Percentiles rank a stretch among this genome's conserved stretches.
Conservation (phyloP, 805 yeast species). For the Wickerhamiella sergipiensis region DNA sequence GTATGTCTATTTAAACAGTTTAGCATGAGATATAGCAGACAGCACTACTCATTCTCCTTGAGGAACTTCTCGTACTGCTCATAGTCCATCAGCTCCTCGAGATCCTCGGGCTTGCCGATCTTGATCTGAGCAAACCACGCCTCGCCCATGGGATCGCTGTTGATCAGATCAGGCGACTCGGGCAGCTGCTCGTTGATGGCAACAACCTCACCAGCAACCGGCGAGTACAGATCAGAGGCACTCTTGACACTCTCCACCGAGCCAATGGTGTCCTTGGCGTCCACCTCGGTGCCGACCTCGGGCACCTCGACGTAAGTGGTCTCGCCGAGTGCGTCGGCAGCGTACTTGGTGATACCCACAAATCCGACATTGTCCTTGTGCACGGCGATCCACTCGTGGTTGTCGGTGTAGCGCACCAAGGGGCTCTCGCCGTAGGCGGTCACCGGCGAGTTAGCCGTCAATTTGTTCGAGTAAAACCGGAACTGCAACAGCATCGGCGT, state of each 20-base stretch:
- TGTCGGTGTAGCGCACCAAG: constrained; percentile 46
- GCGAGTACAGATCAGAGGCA: constrained; percentile 85
- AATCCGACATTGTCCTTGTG: constrained; percentile 70
- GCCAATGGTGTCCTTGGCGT: constrained; percentile 72
- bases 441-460: constrained; percentile 20
- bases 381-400: constrained; percentile 91
- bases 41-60: constrained; percentile 8
- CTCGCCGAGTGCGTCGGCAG: constrained; percentile 93
- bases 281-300: constrained; percentile 47
- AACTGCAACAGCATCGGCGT: background rate
- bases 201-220: constrained; percentile 62
- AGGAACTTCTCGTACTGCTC: constrained; percentile 24
- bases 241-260: constrained; percentile 91
- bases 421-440: constrained; percentile 20
- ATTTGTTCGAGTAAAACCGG: constrained; percentile 20
- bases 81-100: constrained; percentile 20
- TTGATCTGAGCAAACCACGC: constrained; percentile 85
- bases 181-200: constrained; percentile 59
- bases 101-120: constrained; percentile 30
- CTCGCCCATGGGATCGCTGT: constrained; percentile 80
- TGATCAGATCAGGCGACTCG: constrained; percentile 62
- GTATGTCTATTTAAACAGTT: background rate
- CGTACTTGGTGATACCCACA: constrained; percentile 86
- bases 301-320: constrained; percentile 90
- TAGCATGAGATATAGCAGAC: too few relatives aligned